Conservation (phyloP, 345 rosid genomes). For the Rhodamnia rubescens region DNA sequence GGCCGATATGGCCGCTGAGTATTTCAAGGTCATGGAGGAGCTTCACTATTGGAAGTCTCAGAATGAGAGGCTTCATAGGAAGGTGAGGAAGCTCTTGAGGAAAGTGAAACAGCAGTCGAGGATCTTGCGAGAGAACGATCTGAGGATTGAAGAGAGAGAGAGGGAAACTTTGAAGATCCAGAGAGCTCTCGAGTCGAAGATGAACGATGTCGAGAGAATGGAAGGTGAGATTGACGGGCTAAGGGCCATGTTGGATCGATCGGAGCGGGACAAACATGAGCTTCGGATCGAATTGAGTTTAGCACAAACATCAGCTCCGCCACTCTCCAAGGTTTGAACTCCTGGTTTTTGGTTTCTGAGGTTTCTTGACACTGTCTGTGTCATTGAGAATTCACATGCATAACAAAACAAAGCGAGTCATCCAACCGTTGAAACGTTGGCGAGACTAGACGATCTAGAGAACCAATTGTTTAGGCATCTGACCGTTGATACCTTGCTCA, state of each 20-base stretch:
- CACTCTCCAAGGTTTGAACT: constrained; percentile 26
- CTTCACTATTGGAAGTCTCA: constrained; percentile 24
- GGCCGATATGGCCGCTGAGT: constrained; percentile 20
- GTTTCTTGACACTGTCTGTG: not conserved
- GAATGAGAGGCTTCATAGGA: constrained; percentile 31
- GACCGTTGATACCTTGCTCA: not conserved
- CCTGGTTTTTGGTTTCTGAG: not conserved
- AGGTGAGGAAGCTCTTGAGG: constrained; percentile 37
- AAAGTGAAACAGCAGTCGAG: constrained; percentile 17
- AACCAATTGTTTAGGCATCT: not conserved
- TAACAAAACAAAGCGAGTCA: not conserved
- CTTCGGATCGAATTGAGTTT: constrained; percentile 9
- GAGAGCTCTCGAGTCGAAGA: constrained; percentile 16
- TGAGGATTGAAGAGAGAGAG: constrained; percentile 20
- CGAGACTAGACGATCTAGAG: not conserved
- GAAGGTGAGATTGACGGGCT: constrained; percentile 27
- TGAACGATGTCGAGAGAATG: constrained; percentile 16
- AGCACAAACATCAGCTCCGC: constrained; percentile 8
- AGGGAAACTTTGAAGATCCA: constrained; percentile 18
- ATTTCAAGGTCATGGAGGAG: constrained; percentile 22
- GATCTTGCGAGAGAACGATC: constrained; percentile 20
- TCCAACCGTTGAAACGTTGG: not conserved
- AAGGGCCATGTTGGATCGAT: constrained; percentile 6
- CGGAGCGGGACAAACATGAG: constrained; percentile 34
- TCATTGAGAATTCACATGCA: not conserved